Base-by-base conservation (phyloP, 495 filamentous ascomycete species). In the Hyaloscypha hepaticicola region DNA sequence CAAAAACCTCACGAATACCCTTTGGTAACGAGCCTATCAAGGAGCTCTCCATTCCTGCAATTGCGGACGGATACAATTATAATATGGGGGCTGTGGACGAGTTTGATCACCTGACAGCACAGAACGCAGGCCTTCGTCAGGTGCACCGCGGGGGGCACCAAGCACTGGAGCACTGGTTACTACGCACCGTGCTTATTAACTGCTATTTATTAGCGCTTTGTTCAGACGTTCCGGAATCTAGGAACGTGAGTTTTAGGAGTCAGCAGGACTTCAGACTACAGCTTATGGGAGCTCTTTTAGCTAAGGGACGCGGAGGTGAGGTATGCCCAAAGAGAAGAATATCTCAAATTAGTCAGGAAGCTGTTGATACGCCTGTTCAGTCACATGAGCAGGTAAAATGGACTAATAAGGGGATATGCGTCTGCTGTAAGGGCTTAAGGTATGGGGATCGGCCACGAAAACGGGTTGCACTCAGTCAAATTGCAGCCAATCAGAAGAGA, bases 41-140 rank as follows among this genome's bases (percentile, higher is more conserved):
- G 22, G 26, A n/a, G 21, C 38, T 60, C 29, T 26, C 29, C 4
- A 60, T 60, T 26, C 58, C n/a, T 45, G 38, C 29, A 9, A 12
- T 60, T 26, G 29, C 29, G 22, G 33, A 60, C 33, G 22, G 33
- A 26, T 60, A 60, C 50, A 60, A 60, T 28, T 26, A 60, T 60
- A 49, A 60, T 50, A 50, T 60, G 33, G 29, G 29, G 26, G 58
- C 38, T 21, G n/a, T n/a, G n/a, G n/a, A n/a, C n/a, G n/a, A n/a
- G n/a, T n/a, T n/a, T n/a, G n/a, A n/a, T n/a, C n/a, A 58, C 9
- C 56, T 58, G 28, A 31, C 29, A 19, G 31, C 29, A 26, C 25
- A 21, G 29, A 58, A 34, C 27, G 4, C 26, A 34, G 27, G 55
- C 19, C n/a, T 21, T 34, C 55, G 55, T 16, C 31, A 33, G 12